Evolutionary conservation across 2,329 filamentous ascomycete species (phyloP), one percentile per base, ranked within the genome.

Genomic region (Trichoderma citrinoviride): DNA sequence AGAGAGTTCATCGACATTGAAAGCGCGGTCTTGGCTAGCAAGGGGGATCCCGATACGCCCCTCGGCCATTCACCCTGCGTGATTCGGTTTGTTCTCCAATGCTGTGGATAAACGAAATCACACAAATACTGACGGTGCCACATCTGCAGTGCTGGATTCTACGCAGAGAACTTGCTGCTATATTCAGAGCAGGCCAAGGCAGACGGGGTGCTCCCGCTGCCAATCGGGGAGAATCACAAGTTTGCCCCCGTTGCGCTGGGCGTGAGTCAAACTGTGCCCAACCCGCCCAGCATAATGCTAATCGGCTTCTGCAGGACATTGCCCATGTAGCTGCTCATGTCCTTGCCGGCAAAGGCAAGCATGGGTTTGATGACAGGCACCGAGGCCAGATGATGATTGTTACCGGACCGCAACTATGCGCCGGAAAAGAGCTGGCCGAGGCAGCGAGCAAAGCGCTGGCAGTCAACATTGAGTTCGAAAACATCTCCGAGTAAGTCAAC

Each of bases 1-100:
- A 74, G 82, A 0, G 79, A 83, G 73, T 84, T 85, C 67, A 78
- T 84, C 52, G 80, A 83, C 55, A 69, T 85, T 5, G 82, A 85
- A 71, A 71, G 68, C 8, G 41, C 77, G 56, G 76, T 82, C 15
- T 67, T 84, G 69, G 70, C 71, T 6, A 63, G 73, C 7, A 84
- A 84, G 67, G 81, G 81, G 0, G 78, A 82, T 67, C 46, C 75
- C 0, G 70, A 64, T 6, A 78, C 75, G 0, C 55, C 70, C 3
- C 71, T 77, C 3, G 80, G 80, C 1, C 74, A 78, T 67, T 82
- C 79, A 14, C 78, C 80, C 21, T 78, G 78, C 66, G 74, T 83
- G 8, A 81, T 83, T 67, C 74, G 80, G 80, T 80, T 41, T 10
- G 53, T 44, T 44, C 7, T 19, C 7, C 15, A 14, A 27, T 17